Conservation (phyloP, 352 stramenopile genomes). For the Globisporangium nunn region DNA sequence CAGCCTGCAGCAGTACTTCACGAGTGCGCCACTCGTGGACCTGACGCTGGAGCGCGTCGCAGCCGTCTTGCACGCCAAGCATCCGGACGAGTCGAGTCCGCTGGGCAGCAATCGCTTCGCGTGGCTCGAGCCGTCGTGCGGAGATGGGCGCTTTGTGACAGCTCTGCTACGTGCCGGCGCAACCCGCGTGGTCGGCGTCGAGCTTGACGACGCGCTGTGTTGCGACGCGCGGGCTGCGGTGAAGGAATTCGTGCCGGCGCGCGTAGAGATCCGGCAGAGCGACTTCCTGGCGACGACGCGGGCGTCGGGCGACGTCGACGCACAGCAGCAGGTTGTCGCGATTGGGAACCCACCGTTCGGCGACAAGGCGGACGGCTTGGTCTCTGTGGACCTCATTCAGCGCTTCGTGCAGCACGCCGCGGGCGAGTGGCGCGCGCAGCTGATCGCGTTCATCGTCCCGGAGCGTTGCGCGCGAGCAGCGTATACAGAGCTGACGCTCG, state of each 20-base stretch:
- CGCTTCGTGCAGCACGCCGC: conserved; percentile 44
- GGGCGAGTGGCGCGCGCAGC: conserved; percentile 33
- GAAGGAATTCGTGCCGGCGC: conserved; percentile 3
- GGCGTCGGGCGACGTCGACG: background rate
- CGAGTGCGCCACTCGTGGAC: conserved; percentile 32
- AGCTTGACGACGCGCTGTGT: conserved; percentile 39
- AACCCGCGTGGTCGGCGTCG: conserved; percentile 39
- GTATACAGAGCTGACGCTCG: conserved; percentile 38
- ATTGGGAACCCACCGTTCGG: conserved; percentile 73
- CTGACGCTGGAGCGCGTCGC: conserved; percentile 26
- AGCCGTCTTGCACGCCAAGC: conserved; percentile 8
- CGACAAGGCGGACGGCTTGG: conserved; percentile 9
- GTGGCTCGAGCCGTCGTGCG: conserved; percentile 73
- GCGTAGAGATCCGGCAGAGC: conserved; percentile 22
- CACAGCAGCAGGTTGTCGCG: conserved; percentile 21
- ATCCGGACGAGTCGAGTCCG: background rate
- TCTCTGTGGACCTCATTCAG: conserved; percentile 38
- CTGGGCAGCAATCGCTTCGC: conserved; percentile 16
- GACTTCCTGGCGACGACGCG: conserved; percentile 49
- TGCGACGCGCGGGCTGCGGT: conserved; percentile 6
- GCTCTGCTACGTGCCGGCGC: conserved; percentile 34
- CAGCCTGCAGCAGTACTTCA: conserved; percentile 75
- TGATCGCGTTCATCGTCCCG: conserved; percentile 69
- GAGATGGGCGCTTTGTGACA: conserved; percentile 47
- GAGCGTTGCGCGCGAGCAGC: conserved; percentile 34